Evolutionary conservation across 257 asterid genomes (phyloP).

Genomic region (Ballota nigra): DNA sequence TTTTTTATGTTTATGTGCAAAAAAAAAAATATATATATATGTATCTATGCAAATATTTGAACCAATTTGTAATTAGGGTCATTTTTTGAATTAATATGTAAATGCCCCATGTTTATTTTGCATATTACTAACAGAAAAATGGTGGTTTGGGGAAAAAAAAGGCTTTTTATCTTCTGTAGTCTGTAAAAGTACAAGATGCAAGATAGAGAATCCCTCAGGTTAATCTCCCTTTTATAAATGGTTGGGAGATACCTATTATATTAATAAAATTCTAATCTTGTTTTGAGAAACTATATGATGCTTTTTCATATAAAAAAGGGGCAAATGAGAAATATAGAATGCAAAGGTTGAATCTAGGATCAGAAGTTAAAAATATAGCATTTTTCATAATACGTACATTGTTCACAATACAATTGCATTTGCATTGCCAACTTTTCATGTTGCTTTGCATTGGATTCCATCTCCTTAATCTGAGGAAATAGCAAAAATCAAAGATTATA

Average conservation of each 20-base stretch:
- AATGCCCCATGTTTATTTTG: no score
- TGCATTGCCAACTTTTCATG: conserved; percentile 68
- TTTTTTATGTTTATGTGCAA: no score
- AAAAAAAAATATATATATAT: no score
- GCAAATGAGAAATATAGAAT: background rate
- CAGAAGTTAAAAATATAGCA: background rate
- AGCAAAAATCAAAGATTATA: conserved; percentile 20
- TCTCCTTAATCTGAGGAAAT: conserved; percentile 62
- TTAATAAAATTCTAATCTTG: background rate
- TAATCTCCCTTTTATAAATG: background rate
- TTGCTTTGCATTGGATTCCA: conserved; percentile 71
- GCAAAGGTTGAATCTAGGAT: background rate
- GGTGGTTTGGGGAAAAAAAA: background rate
- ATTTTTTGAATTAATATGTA: no score
- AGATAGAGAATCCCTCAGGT: background rate
- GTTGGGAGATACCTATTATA: background rate
- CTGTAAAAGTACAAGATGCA: background rate
- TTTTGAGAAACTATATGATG: conserved; percentile 8
- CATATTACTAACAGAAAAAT: background rate
- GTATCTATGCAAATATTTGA: no score
- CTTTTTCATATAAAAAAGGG: conserved; percentile 14
- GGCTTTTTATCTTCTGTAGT: background rate
- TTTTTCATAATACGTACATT: conserved; percentile 47
- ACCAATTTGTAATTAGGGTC: no score
- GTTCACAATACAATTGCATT: conserved; percentile 46